These are phyloP conservation scores for Paecilomyces sp. DNA, from an alignment of 2,329 filamentous ascomycete genomes.

Conservation along the genomic window DNA sequence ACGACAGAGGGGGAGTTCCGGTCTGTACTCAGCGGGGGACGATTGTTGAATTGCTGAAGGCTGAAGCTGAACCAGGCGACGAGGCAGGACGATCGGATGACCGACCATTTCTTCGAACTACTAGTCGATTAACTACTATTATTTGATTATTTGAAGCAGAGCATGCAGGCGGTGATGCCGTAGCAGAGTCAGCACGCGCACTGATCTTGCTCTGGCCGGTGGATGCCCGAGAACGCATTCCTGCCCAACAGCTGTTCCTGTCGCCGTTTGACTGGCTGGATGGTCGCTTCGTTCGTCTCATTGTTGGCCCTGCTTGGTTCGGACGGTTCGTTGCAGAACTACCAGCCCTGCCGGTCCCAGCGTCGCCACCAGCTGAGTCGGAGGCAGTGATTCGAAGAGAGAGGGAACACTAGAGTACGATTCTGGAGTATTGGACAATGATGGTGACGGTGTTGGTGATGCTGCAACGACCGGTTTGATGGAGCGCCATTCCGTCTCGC, in stretches of 20 bases:
- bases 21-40: not conserved
- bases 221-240: constrained; percentile 30
- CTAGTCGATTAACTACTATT: not conserved
- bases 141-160: not conserved
- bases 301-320: not conserved
- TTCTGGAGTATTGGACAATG: too few species aligned
- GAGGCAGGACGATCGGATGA: not conserved
- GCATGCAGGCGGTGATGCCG: not conserved
- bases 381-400: not conserved
- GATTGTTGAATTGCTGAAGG: too few species aligned
- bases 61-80: not conserved
- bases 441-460: not conserved
- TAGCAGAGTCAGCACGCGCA: not conserved
- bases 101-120: not conserved
- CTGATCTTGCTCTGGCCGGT: not conserved
- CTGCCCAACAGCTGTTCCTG: constrained; percentile 22
- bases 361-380: not conserved
- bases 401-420: not conserved
- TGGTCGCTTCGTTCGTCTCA: not conserved
- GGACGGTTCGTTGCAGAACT: not conserved
- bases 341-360: not conserved
- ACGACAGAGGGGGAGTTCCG: not conserved
- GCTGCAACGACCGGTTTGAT: not conserved
- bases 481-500: not conserved
- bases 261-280: not conserved